Conservation (phyloP, 352 stramenopile species). For the Aphanomyces euteiches region DNA sequence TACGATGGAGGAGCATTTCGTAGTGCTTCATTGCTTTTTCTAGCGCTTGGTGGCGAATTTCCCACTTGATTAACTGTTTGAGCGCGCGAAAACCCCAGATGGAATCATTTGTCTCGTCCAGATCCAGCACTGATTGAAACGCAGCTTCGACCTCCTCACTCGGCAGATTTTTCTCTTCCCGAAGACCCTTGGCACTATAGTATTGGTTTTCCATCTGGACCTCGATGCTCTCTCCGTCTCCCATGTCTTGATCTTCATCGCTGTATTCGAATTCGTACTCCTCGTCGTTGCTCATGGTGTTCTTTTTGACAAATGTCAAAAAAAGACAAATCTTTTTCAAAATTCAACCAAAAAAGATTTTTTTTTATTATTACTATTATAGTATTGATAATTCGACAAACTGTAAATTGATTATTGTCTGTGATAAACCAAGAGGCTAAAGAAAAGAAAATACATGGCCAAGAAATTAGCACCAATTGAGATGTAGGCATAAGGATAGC, state of each 20-base stretch:
- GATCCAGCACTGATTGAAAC: constrained; percentile 17
- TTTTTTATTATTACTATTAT: constrained; percentile 13
- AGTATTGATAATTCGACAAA: background rate
- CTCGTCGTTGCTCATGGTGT: constrained; percentile 63
- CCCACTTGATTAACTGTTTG: constrained; percentile 93
- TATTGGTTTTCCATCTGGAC: constrained; percentile 93
- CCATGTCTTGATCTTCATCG: constrained; percentile 83
- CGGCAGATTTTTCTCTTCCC: constrained; percentile 35
- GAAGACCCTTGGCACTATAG: constrained; percentile 83
- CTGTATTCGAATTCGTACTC: constrained; percentile 92
- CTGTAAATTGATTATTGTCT: too few relatives aligned
- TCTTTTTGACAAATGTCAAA: background rate
- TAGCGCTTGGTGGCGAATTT: constrained; percentile 71
- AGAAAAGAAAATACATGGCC: too few relatives aligned
- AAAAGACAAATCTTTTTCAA: background rate
- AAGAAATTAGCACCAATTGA: too few relatives aligned
- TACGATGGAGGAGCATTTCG: constrained; percentile 80
- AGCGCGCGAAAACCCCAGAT: constrained; percentile 93
- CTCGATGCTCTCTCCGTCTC: constrained; percentile 63
- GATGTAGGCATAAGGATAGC: too few relatives aligned
- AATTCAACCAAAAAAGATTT: background rate
- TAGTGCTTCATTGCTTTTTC: constrained; percentile 80
- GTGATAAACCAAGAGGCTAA: too few relatives aligned
- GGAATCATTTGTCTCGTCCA: constrained; percentile 34
- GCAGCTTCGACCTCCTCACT: constrained; percentile 44